Evolutionary conservation across 148 eudicot genomes (phyloP), one percentile per base, ranked within the genome.

Genomic region (Nepenthes gracilis): DNA sequence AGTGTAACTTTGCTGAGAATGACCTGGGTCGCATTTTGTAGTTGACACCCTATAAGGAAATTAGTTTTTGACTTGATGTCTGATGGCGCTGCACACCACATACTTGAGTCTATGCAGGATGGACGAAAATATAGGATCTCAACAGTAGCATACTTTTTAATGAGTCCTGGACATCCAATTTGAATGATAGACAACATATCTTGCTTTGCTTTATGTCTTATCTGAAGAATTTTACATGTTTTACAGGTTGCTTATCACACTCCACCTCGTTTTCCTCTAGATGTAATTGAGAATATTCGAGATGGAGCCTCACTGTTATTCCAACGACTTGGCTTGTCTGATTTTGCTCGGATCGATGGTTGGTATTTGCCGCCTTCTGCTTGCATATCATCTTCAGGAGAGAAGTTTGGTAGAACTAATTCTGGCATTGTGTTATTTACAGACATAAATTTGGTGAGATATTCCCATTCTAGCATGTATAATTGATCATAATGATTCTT

Each of bases 291-390:
- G 65, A 68, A 57, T 48, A 90, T 90, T 52, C 86, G 95, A 13
- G 79, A 84, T 64, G 95, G 88, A 59, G 97, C 91, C 14, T 77
- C 88, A 48, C 49, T 77, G 52, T 72, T 90, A 64, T 90, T 86
- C 67, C 72, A 75, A 62, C 66, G 58, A 62, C 82, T 90, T 78
- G 85, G 86, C 45, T 72, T 90, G 59, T 71, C 78, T 68, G 97
- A 90, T 79, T 90, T 90, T 84, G 97, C 95, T 65, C 78, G 97
- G 55, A 84, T 90, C 64, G 97, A 90, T 81, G 97, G 97, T 51
- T 90, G 97, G 97, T 86, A 75, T 82, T 66, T 90, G 80, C 93
- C 93, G 33, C 70, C 80, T 51, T 65, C 83, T 68, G 54, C 78
- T 59, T 36, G 33, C 63, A 54, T 71, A 57, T 68, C 73, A 36